A percentile compares a stretch with the other conserved stretches of the same genome.
Conservation (phyloP, 768 basidiomycete genomes). For the Tylopilus felleus region DNA sequence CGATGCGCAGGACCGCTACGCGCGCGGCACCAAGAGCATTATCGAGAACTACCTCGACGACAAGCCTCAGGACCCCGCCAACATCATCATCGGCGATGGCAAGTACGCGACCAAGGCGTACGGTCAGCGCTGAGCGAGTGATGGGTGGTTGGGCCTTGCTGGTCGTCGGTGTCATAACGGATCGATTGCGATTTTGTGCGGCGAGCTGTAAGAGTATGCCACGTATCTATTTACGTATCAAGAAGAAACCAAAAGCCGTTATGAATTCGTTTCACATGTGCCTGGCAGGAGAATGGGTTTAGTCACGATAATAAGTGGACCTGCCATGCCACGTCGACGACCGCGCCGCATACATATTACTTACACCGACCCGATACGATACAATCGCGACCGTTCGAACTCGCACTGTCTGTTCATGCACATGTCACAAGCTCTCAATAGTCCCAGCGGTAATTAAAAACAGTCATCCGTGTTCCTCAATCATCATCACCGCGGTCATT, state of each 20-base stretch:
- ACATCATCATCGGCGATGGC: slow-evolving; percentile 74
- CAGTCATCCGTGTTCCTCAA: too few species aligned
- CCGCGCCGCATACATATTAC: too few species aligned
- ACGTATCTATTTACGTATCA: neutral
- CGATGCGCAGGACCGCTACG: slow-evolving; percentile 87
- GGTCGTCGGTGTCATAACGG: neutral
- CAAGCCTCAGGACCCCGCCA: slow-evolving; percentile 69
- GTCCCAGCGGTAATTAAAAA: too few species aligned
- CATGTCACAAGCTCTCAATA: too few species aligned
- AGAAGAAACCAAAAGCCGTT: neutral
- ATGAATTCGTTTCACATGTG: neutral
- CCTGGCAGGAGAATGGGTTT: too few species aligned
- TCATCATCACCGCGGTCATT: too few species aligned
- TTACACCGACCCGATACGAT: too few species aligned
- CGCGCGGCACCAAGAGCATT: slow-evolving; percentile 65
- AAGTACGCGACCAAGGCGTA: slow-evolving; percentile 49
- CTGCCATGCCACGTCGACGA: too few species aligned
- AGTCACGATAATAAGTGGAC: too few species aligned
- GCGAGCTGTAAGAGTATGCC: neutral
- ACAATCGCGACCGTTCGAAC: too few species aligned
- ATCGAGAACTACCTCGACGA: slow-evolving; percentile 63
- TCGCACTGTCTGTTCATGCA: too few species aligned
- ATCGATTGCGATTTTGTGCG: neutral
- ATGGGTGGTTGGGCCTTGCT: neutral
- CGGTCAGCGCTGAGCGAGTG: slow-evolving; percentile 22